Percentiles rank a stretch among this genome's conserved stretches.
These are phyloP conservation scores for Exophiala oligosperma DNA, from an alignment of 2,329 filamentous ascomycete species.

Conservation along the genomic window DNA sequence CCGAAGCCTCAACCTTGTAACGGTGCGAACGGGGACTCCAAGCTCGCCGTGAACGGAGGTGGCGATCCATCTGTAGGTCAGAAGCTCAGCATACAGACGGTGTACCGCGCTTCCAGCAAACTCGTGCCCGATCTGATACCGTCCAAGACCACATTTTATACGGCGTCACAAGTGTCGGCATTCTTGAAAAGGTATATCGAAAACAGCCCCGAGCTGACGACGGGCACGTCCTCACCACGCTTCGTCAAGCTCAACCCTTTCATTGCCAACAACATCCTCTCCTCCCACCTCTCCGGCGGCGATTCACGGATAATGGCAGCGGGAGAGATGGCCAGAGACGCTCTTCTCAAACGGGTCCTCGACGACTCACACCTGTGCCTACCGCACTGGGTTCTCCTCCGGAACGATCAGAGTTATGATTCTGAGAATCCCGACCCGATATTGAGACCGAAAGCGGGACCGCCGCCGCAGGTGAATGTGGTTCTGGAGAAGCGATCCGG, in stretches of 20 bases:
- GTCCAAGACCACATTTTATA: conserved; percentile 57
- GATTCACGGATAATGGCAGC: conserved; percentile 59
- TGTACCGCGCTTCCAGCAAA: conserved; percentile 60
- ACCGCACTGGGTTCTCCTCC: conserved; percentile 59
- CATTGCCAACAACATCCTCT: conserved; percentile 62
- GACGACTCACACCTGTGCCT: conserved; percentile 50
- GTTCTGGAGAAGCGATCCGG: conserved; percentile 64
- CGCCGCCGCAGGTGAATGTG: conserved; percentile 60
- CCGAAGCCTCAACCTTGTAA: conserved; percentile 50
- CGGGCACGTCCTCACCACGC: conserved; percentile 44
- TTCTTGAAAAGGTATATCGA: conserved; percentile 59
- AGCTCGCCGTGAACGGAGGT: conserved; percentile 31
- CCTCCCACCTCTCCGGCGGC: conserved; percentile 49
- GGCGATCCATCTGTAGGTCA: conserved; percentile 45
- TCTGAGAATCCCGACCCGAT: conserved; percentile 36
- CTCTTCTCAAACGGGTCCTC: conserved; percentile 60
- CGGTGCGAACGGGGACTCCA: conserved; percentile 39
- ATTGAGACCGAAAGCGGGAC: conserved; percentile 62
- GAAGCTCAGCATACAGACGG: conserved; percentile 48
- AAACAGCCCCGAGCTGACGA: conserved; percentile 23
- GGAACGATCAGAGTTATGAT: conserved; percentile 43
- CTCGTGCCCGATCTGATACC: conserved; percentile 56
- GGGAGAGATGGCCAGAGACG: conserved; percentile 60
- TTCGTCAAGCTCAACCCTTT: conserved; percentile 63
- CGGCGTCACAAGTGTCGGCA: conserved; percentile 58